Base-by-base conservation (phyloP, 2,329 filamentous ascomycete genomes). In the Macrophomina pseudophaseolina region DNA sequence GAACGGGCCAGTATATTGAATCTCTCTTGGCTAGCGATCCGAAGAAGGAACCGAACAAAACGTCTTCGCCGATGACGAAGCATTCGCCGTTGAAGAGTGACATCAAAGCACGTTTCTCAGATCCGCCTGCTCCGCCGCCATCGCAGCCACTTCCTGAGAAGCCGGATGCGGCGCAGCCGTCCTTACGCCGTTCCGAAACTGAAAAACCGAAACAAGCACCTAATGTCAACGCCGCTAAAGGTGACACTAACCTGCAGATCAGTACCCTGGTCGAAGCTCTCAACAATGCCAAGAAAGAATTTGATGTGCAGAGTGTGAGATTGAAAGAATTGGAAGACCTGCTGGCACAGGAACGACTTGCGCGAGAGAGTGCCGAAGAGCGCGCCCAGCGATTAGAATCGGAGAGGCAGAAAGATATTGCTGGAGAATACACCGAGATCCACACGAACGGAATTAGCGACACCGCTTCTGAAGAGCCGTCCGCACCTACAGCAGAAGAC, bases 81-180 rank as follows among this genome's bases (percentile, higher is more conserved):
- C 72, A 80, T 68, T 79, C 80, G 11, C 81, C 82, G 5, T 75
- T 80, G 54, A 90, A 92, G 70, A 81, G 88, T 23, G 93, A 97
- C 74, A 83, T 89, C 48, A 94, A 95, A 73, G 87, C 91, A 4
- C 87, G 93, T 63, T 98, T 97, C 76, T 95, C 92, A 1, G 94
- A 97, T 67, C 94, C 94, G 60, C 94, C 94, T 4, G 94, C 94
- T 28, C 94, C 94, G 7, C 94, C 94, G 32, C 94, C 94, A 33
- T 93, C 97, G 72, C 94, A 97, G 72, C 94, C 94, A 14, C 83
- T 98, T 5, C 94, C 94, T 0, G 94, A 97, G 75, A 97, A 97
- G 77, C 94, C 94, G 0, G 93, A 97, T 33, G 87, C 86, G 16
- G 83, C 79, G 66, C 80, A 80, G 51, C 87, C 89, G 0, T 87